phyloP scores from a whole-genome alignment of 768 basidiomycete genomes.

The Termitomyces sp. region DNA sequence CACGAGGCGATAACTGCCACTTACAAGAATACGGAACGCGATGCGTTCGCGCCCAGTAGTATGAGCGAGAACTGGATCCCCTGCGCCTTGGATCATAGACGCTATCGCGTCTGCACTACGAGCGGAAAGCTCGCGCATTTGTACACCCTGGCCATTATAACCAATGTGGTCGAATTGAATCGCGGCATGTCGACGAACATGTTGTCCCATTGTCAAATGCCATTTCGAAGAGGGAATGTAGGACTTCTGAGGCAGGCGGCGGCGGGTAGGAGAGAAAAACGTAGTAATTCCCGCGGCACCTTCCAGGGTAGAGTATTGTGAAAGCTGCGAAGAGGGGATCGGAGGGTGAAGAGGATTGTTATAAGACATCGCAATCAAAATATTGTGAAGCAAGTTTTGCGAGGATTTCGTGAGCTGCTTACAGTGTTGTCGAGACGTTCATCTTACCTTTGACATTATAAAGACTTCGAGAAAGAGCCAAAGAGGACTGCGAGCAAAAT shows the following conservation, averaged over 20 bases:
- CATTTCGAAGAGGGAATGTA: conserved; percentile 23
- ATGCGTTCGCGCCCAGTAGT: conserved; percentile 31
- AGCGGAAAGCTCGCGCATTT: conserved; percentile 40
- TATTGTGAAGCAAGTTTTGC: background rate
- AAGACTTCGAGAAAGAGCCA: background rate
- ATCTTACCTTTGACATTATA: background rate
- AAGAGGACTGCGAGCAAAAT: background rate
- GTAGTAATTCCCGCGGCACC: conserved; percentile 15
- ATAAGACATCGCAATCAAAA: conserved; percentile 31
- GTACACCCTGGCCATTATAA: conserved; percentile 37
- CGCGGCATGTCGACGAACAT: conserved; percentile 19
- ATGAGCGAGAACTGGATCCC: conserved; percentile 35
- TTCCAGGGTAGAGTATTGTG: conserved; percentile 24
- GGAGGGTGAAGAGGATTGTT: conserved; percentile 42
- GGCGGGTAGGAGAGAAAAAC: conserved; percentile 29
- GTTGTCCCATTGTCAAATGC: conserved; percentile 19
- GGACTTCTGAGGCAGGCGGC: conserved; percentile 31
- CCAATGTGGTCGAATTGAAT: conserved; percentile 43
- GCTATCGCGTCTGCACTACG: conserved; percentile 31
- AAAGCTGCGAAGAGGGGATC: conserved; percentile 23
- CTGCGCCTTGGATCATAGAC: conserved; percentile 35
- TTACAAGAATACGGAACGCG: conserved; percentile 37
- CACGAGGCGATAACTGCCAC: background rate
- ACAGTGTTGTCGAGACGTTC: background rate
- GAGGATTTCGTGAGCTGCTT: background rate